Conservation (phyloP, 805 yeast genomes). For the Candida sanyiensis region DNA sequence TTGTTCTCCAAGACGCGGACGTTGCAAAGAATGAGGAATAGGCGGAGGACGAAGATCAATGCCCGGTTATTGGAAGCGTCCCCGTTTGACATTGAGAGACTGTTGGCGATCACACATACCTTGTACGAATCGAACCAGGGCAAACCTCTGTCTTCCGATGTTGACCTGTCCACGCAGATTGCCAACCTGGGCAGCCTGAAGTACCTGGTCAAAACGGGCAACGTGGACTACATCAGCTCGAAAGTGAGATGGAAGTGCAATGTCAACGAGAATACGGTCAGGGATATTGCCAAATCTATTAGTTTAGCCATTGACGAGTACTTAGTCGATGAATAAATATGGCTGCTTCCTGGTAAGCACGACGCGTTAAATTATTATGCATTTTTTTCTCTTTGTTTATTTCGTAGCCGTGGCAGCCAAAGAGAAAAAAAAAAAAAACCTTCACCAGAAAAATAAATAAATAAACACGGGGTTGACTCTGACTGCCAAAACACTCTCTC, state of each 20-base stretch:
- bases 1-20: constrained; percentile 61
- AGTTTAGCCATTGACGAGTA: constrained; percentile 63
- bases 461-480: no score
- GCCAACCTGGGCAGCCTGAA: constrained; percentile 32
- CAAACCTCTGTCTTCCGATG: constrained; percentile 26
- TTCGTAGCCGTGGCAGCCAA: no score
- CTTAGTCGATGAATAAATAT: constrained; percentile 25
- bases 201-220: constrained; percentile 29
- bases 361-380: no score
- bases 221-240: constrained; percentile 54
- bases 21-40: constrained; percentile 32
- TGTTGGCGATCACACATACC: constrained; percentile 74
- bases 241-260: constrained; percentile 76
- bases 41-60: constrained; percentile 42
- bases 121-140: constrained; percentile 44
- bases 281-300: constrained; percentile 55
- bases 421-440: no score
- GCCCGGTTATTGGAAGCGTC: constrained; percentile 65
- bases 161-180: constrained; percentile 32
- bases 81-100: constrained; percentile 69
- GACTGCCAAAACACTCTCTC: no score
- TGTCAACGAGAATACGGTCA: constrained; percentile 60
- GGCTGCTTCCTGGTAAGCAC: no score
- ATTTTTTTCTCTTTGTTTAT: no score
- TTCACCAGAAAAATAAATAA: no score